Evolutionary conservation across 2,329 filamentous ascomycete species (phyloP).

Genomic region (Pestalotiopsis sp.): DNA sequence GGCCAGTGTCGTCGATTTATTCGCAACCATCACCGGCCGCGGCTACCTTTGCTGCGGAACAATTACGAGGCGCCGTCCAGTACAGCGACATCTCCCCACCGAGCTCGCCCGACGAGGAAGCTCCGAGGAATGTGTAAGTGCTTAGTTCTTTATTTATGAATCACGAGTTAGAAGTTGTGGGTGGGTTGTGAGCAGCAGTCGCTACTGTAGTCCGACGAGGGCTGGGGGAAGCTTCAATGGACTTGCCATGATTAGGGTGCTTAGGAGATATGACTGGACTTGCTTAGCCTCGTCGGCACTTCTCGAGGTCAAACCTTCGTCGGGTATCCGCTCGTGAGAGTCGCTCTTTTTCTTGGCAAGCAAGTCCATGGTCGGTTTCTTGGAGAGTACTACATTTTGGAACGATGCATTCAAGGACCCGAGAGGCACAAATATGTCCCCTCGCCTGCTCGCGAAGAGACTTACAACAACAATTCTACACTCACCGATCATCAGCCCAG

Average conservation of each 20-base stretch:
- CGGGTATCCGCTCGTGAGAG: neutral
- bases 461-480: constrained; percentile 16
- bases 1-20: constrained; percentile 64
- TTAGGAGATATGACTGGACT: neutral
- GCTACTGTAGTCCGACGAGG: neutral
- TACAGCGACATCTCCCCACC: constrained; percentile 52
- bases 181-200: neutral
- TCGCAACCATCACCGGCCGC: constrained; percentile 54
- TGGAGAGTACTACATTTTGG: constrained; percentile 12
- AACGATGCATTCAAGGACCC: constrained; percentile 13
- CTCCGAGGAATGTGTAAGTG: constrained; percentile 44
- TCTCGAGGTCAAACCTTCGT: neutral
- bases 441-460: constrained; percentile 2
- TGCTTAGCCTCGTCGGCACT: neutral
- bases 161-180: neutral
- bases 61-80: constrained; percentile 26
- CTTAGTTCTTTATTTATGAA: neutral
- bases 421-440: neutral
- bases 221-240: neutral
- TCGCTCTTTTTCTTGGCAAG: neutral
- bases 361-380: neutral
- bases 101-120: constrained; percentile 55
- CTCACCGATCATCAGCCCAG: neutral
- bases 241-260: neutral
- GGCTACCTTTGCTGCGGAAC: constrained; percentile 32